A percentile compares a stretch with the other conserved stretches of the same genome.
Evolutionary conservation across 305 asterid genomes (phyloP).

Genomic region (Solanum hybrid): DNA sequence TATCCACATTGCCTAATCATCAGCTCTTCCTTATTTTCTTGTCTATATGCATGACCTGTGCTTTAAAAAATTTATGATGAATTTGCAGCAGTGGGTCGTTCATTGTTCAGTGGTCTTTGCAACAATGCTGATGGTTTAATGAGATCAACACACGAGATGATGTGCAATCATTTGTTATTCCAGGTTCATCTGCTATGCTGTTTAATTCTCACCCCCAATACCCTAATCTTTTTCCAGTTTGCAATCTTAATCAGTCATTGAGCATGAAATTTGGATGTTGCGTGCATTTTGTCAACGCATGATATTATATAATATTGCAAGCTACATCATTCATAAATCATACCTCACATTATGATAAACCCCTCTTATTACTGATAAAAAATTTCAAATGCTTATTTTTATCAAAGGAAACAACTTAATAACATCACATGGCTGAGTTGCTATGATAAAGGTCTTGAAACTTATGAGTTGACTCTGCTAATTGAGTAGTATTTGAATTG

Average conservation of each 20-base stretch:
- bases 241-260: not conserved
- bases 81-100: slow-evolving; percentile 15
- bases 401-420: not conserved
- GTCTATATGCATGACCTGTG: not conserved
- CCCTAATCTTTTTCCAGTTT: not conserved
- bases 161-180: slow-evolving; percentile 1
- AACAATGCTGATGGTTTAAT: not conserved
- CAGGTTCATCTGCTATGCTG: slow-evolving; percentile 18
- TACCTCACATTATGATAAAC: not conserved
- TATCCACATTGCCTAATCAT: not conserved
- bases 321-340: not conserved
- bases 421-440: not conserved
- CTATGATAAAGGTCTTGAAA: not conserved
- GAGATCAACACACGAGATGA: slow-evolving; percentile 10
- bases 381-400: not conserved
- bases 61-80: not conserved
- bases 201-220: not conserved
- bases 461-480: not conserved
- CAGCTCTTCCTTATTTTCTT: not conserved
- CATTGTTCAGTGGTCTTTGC: slow-evolving; percentile 19
- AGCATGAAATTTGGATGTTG: not conserved
- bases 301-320: not conserved
- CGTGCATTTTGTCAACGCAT: not conserved
- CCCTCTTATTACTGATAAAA: not conserved
- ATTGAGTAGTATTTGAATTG: not conserved